A percentile compares a stretch with the other conserved stretches of the same genome.
These are phyloP conservation scores for Hirschfeldia incana DNA, from an alignment of 345 rosid genomes.

Conservation along the genomic window DNA sequence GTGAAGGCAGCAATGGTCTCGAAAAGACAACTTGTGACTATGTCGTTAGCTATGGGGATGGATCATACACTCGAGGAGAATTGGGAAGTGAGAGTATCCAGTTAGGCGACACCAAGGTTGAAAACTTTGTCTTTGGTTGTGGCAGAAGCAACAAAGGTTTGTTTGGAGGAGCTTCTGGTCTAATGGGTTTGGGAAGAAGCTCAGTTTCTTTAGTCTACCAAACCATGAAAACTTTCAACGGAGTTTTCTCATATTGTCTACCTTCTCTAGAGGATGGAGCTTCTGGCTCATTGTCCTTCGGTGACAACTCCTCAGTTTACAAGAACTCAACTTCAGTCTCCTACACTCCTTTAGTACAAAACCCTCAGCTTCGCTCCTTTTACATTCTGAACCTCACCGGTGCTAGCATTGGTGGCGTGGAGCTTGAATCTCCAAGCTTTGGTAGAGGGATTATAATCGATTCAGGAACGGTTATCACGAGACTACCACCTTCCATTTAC, in stretches of 20 bases:
- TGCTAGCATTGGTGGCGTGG: conserved; percentile 58
- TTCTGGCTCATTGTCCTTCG: conserved; percentile 77
- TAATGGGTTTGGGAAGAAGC: conserved; percentile 84
- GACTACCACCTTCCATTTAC: conserved; percentile 81
- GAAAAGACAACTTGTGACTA: conserved; percentile 55
- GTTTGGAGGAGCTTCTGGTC: conserved; percentile 87
- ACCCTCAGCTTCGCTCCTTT: conserved; percentile 64
- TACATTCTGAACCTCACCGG: conserved; percentile 82
- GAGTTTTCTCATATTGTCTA: conserved; percentile 86
- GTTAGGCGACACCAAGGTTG: conserved; percentile 46
- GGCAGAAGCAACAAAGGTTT: conserved; percentile 76
- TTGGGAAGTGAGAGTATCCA: conserved; percentile 57
- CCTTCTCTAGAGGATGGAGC: conserved; percentile 61
- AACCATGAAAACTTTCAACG: conserved; percentile 51
- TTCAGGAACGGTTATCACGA: conserved; percentile 83
- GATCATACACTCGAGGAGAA: conserved; percentile 81
- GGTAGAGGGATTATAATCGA: conserved; percentile 63
- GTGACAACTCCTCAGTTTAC: conserved; percentile 38
- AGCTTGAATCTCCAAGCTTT: conserved; percentile 45
- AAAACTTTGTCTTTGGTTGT: conserved; percentile 70
- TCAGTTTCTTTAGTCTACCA: conserved; percentile 69
- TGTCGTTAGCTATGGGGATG: conserved; percentile 77
- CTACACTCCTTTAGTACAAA: conserved; percentile 60
- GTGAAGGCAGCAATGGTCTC: conserved; percentile 41
- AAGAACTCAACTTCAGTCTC: conserved; percentile 63